These are phyloP conservation scores for Fusarium equiseti DNA, from an alignment of 2,329 filamentous ascomycete genomes.

Conservation along the genomic window DNA sequence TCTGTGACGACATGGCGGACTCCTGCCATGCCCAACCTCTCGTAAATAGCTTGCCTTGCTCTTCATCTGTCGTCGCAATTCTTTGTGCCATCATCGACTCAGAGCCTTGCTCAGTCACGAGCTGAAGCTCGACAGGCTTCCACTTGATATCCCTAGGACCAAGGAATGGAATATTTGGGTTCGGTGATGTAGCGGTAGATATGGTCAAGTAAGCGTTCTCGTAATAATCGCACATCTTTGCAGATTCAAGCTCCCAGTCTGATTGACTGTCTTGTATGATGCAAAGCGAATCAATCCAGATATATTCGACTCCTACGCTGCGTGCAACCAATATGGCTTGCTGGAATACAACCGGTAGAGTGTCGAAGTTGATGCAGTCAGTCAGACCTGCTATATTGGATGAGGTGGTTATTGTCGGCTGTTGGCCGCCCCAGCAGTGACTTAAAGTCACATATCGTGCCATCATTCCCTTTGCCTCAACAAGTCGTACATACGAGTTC, in stretches of 20 bases:
- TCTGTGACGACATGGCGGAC: neutral
- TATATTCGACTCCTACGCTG: neutral
- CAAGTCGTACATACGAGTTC: rapidly evolving
- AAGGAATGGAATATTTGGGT: neutral
- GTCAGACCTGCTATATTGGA: neutral
- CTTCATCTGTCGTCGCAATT: neutral
- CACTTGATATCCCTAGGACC: neutral
- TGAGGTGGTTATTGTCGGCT: rapidly evolving
- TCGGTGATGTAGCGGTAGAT: neutral
- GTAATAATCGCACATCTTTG: neutral
- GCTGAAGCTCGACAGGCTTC: neutral
- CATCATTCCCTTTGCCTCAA: rapidly evolving
- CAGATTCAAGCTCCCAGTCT: neutral
- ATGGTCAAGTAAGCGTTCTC: neutral
- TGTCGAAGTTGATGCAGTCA: rapidly evolving
- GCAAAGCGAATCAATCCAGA: neutral
- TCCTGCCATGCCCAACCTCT: neutral
- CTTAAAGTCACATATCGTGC: neutral
- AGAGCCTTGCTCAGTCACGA: rapidly evolving
- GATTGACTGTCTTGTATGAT: neutral
- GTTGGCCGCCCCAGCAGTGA: neutral
- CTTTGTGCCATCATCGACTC: neutral
- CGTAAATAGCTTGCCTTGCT: neutral
- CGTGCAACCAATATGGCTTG: neutral
- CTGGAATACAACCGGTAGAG: neutral